Base-by-base conservation (phyloP, 23 red algal species). In the Gracilaria gracilis region DNA sequence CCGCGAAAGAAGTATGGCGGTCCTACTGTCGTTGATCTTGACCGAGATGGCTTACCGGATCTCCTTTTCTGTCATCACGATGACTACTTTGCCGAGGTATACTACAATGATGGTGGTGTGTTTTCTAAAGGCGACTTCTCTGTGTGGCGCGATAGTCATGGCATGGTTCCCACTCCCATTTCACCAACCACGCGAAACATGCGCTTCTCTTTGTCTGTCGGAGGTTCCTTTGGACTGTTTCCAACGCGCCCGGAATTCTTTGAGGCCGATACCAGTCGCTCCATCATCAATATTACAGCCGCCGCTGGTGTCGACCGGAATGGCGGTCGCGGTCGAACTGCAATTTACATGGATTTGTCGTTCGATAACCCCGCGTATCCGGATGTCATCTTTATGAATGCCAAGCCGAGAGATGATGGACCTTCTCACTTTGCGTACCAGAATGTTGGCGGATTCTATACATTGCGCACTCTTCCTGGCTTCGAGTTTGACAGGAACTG, bases 1-100 rank as follows among this genome's bases (percentile, higher is more conserved):
- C 65, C 65, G 12, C 65, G 75, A 29, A 50, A 79, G 31, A 77
- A 88, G 51, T 88, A 38, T 46, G 84, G 84, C 12, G 84, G 84
- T 5, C 69, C 84, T 2, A 28, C 66, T 57, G 69, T 23, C 65
- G 42, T 46, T 16, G 84, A 77, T 75, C 47, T 88, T 35, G 67
- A 88, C 42, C 44, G 36, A 15, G 84, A 88, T 39, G 84, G 84
- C 29, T 23, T 4, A 9, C 66, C 34, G 11, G 84, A 88, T 48
- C 38, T 88, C 9, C 12, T 88, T 57, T 48, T 88, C 84, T 59
- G 39, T 42, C 66, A 76, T 51, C 84, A 76, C 42, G 55, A 77
- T 65, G 11, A 75, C 21, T 51, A 15, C 36, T 67, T 61, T 66
- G 46, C 84, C 5, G 40, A 59, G 17, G 59, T 88, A 9, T 88